phyloP scores from a whole-genome alignment of 768 basidiomycete genomes.

The Sporobolomyces phaffii region DNA sequence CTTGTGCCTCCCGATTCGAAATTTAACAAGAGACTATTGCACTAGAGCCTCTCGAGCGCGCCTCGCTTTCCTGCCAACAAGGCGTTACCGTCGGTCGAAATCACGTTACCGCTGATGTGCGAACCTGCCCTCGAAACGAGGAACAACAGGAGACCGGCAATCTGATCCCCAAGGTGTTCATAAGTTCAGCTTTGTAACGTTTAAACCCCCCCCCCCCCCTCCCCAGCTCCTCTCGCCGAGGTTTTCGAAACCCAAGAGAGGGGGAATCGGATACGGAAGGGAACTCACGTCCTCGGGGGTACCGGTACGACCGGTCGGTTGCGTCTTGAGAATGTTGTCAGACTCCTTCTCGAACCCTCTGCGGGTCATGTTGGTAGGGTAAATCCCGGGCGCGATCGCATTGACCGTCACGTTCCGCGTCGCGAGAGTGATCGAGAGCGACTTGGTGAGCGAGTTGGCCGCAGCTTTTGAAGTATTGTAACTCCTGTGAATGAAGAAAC shows the following conservation, averaged over 20 bases:
- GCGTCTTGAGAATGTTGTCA: conserved; percentile 46
- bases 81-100: conserved; percentile 27
- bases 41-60: background rate
- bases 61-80: background rate
- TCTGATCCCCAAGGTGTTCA: conserved; percentile 46
- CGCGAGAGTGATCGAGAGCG: conserved; percentile 57
- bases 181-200: too few relatives aligned
- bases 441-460: conserved; percentile 53
- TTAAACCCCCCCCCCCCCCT: too few relatives aligned
- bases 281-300: conserved; percentile 49
- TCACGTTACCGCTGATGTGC: conserved; percentile 53
- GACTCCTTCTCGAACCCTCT: conserved; percentile 53
- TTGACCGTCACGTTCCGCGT: conserved; percentile 54
- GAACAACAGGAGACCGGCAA: conserved; percentile 60
- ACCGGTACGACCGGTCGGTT: conserved; percentile 56
- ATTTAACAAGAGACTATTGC: too few relatives aligned
- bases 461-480: conserved; percentile 63
- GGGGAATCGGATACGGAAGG: too few relatives aligned
- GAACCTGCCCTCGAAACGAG: conserved; percentile 58
- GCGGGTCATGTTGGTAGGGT: conserved; percentile 45
- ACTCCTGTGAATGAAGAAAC: background rate
- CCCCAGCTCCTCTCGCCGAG: background rate
- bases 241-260: too few relatives aligned
- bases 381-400: conserved; percentile 34
- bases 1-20: too few relatives aligned